Evolutionary conservation across 148 eudicot species (phyloP).

Genomic region (Heliosperma pusillum): DNA sequence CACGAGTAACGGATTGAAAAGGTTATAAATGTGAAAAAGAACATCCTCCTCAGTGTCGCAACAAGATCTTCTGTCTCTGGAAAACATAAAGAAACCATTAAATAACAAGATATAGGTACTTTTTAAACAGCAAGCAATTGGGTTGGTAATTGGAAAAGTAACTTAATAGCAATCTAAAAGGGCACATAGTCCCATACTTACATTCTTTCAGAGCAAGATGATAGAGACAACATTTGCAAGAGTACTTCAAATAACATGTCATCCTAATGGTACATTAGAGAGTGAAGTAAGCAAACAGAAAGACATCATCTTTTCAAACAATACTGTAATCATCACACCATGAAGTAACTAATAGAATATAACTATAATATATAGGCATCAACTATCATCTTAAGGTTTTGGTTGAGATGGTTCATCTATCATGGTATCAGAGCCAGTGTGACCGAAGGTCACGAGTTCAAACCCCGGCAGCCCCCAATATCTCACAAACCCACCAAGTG

Average conservation of each 20-base stretch:
- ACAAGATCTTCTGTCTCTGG: conserved; percentile 26
- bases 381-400: too few relatives aligned
- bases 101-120: conserved; percentile 19
- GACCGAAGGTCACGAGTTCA: too few relatives aligned
- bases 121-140: background rate
- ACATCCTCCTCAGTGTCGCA: conserved; percentile 37
- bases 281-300: conserved; percentile 20
- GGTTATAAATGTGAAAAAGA: conserved; percentile 47
- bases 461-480: too few relatives aligned
- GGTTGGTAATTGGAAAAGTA: background rate
- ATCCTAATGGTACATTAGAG: conserved; percentile 43
- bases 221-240: conserved; percentile 51
- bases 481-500: too few relatives aligned
- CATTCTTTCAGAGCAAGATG: conserved; percentile 38
- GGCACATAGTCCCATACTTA: conserved; percentile 25
- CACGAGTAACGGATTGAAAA: conserved; percentile 65
- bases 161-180: conserved; percentile 6
- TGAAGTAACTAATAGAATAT: too few relatives aligned
- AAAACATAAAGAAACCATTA: conserved; percentile 32
- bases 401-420: too few relatives aligned
- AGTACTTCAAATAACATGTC: conserved; percentile 84
- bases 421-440: too few relatives aligned
- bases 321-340: background rate
- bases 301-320: background rate
- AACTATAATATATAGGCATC: too few relatives aligned